Base-by-base conservation (phyloP, 2,329 filamentous ascomycete genomes). In the Phymatotrichopsis omnivora region DNA sequence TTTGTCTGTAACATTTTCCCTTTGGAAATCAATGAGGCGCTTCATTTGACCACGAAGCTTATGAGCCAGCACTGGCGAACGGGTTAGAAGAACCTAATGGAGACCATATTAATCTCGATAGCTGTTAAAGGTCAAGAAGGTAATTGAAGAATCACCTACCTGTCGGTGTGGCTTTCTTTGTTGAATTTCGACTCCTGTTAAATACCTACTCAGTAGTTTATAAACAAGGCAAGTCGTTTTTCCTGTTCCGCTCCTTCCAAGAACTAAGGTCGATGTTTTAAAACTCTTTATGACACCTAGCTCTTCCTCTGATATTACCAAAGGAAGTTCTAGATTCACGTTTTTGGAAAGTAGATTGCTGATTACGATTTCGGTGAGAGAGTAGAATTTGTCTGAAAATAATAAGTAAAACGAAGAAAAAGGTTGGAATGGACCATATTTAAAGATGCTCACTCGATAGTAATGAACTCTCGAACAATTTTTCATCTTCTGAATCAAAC, bases 211-310 rank as follows among this genome's bases (percentile, higher is more conserved):
- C 6, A 61, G 24, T 12, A 63, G 42, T 30, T 63, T 62, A 30
- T 58, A 62, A 7, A 62, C 32, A 1, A 63, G 46, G 30, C 61
- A 63, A 1, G 60, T 61, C 1, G 61, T 63, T 37, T 63, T 63
- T 3, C 61, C 61, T 0, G 61, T 63, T 16, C 61, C 61, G 29
- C 61, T 62, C 44, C 61, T 48, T 14, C 61, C 61, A 16, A 62
- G 28, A 12, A 63, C 61, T 25, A 63, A 41, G 10, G 45, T 60
- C 7, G 60, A 51, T 10, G 57, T 59, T 11, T 49, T 44, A 12
- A 56, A 57, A 37, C 62, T 57, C 3, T 47, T 49, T 7, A 63
- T 57, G 23, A 61, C 57, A 3, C 55, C 42, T 3, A 55, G 38
- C 23, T 63, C 61, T 22, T 60, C 55, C 38, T 7, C 52, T 27